These are phyloP conservation scores for Teunomyces atbi DNA, from an alignment of 805 yeast genomes.

Conservation along the genomic window DNA sequence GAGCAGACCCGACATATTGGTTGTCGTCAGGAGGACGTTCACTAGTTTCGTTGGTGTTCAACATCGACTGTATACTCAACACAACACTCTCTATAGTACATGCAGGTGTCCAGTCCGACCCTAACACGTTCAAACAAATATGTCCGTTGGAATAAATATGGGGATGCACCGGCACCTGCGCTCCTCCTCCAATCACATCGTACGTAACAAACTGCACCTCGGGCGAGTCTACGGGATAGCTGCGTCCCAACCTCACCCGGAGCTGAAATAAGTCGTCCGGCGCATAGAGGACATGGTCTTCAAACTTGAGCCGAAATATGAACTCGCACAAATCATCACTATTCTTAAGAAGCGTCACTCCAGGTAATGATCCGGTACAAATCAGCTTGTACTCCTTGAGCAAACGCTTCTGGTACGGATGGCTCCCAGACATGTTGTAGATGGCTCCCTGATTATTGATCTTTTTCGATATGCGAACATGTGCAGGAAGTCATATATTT, in stretches of 20 bases:
- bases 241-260: conserved; percentile 39
- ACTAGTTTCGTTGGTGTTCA: conserved; percentile 44
- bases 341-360: conserved; percentile 19
- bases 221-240: conserved; percentile 62
- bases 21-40: conserved; percentile 61
- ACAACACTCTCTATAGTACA: conserved; percentile 48
- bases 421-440: conserved; percentile 9
- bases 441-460: no score
- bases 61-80: conserved; percentile 64
- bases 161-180: conserved; percentile 63
- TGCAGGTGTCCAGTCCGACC: conserved; percentile 67
- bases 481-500: neutral
- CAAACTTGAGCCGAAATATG: conserved; percentile 19
- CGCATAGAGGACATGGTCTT: conserved; percentile 11
- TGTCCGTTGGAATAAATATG: conserved; percentile 77
- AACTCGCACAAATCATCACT: conserved; percentile 19
- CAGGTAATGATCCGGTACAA: conserved; percentile 15
- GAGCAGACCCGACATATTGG: conserved; percentile 50
- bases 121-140: conserved; percentile 67
- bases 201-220: conserved; percentile 48
- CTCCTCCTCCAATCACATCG: conserved; percentile 6
- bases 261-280: conserved; percentile 37
- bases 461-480: no score
- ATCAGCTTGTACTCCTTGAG: conserved; percentile 27
- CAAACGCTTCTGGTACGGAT: conserved; percentile 29